These are phyloP conservation scores for Ustilago lituana DNA, from an alignment of 1,284 basidiomycete species.

Conservation along the genomic window DNA sequence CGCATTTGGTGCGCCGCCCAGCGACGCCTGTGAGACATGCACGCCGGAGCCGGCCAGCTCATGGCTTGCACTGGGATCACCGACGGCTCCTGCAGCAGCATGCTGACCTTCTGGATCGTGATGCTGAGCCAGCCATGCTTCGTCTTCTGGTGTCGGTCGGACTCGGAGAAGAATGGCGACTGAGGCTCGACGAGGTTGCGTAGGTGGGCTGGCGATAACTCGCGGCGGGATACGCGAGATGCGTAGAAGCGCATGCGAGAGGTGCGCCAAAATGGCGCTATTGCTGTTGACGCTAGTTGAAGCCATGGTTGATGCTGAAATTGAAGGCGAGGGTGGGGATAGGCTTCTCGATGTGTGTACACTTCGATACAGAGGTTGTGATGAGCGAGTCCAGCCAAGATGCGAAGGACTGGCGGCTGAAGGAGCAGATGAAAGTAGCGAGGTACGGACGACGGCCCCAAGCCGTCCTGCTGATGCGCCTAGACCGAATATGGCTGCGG, in stretches of 20 bases:
- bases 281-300: constrained; percentile 33
- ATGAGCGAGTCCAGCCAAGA: too few species aligned
- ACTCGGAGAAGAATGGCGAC: constrained; percentile 66
- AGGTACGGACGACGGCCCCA: constrained; percentile 25
- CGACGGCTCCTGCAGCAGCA: background rate
- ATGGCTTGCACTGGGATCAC: constrained; percentile 10
- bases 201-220: constrained; percentile 62
- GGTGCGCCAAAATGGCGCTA: constrained; percentile 47
- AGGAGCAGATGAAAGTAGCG: constrained; percentile 6
- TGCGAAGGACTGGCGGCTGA: background rate
- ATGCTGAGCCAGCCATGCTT: constrained; percentile 56
- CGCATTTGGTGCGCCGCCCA: constrained; percentile 6
- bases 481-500: constrained; percentile 35
- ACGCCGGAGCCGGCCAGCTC: constrained; percentile 33
- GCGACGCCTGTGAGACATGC: constrained; percentile 37
- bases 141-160: constrained; percentile 58
- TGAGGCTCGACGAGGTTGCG: constrained; percentile 64
- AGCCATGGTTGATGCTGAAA: constrained; percentile 21
- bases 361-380: background rate
- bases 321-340: background rate
- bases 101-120: constrained; percentile 45
- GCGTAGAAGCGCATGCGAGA: constrained; percentile 61
- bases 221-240: constrained; percentile 60
- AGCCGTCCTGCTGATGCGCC: constrained; percentile 27
- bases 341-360: too few species aligned